These are phyloP conservation scores for Mycosphaerella arachidis DNA, from an alignment of 2,329 filamentous ascomycete genomes.

Conservation along the genomic window DNA sequence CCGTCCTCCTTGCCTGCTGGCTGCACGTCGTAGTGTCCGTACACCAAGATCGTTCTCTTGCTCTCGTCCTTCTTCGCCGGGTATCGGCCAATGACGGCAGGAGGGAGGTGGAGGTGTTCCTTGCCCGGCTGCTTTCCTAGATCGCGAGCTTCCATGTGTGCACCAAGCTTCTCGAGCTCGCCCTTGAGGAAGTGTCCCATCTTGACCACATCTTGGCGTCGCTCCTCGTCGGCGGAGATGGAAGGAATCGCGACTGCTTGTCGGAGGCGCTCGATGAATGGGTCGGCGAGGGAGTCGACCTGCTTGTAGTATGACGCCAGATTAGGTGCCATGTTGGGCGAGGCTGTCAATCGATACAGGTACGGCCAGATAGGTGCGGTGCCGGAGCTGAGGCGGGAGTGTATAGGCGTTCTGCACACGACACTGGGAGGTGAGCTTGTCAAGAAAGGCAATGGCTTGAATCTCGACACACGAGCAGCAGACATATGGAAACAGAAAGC, in stretches of 20 bases:
- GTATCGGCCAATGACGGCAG: slow-evolving; percentile 87
- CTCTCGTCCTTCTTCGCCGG: slow-evolving; percentile 70
- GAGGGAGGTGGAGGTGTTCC: slow-evolving; percentile 85
- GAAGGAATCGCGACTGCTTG: slow-evolving; percentile 95
- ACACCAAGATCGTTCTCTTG: slow-evolving; percentile 93
- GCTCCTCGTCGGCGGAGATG: slow-evolving; percentile 83
- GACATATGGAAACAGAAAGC: background rate
- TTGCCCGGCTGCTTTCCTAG: slow-evolving; percentile 90
- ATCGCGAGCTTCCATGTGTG: slow-evolving; percentile 77
- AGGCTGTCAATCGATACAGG: slow-evolving; percentile 37
- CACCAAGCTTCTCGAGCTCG: slow-evolving; percentile 79
- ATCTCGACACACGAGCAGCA: background rate
- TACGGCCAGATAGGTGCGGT: slow-evolving; percentile 40
- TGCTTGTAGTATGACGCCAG: slow-evolving; percentile 90
- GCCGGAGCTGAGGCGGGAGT: background rate
- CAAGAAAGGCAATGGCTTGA: background rate
- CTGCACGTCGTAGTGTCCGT: slow-evolving; percentile 98
- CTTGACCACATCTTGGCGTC: slow-evolving; percentile 85
- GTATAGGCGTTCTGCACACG: background rate
- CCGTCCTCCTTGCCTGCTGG: slow-evolving; percentile 89
- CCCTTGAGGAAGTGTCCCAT: slow-evolving; percentile 89
- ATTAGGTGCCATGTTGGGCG: slow-evolving; percentile 70
- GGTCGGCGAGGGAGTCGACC: slow-evolving; percentile 72
- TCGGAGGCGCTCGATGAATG: slow-evolving; percentile 84
- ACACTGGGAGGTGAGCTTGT: background rate